Evolutionary conservation across 2,329 filamentous ascomycete genomes (phyloP).

Genomic region (Stylonectria norvegica): DNA sequence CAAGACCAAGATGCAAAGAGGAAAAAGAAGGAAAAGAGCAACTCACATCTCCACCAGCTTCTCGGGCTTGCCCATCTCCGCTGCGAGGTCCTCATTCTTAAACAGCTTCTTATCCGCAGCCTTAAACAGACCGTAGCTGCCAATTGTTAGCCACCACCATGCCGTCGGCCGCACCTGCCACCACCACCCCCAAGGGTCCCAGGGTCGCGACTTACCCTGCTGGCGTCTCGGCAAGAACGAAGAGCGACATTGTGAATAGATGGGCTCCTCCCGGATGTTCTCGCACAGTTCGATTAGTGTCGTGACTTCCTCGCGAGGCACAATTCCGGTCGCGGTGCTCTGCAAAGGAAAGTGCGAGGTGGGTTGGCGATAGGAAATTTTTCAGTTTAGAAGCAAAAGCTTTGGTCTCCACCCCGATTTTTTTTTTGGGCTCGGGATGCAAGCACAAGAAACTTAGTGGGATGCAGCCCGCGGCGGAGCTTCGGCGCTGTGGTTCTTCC

Average conservation of each 20-base stretch:
- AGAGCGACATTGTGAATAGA: slow-evolving; percentile 69
- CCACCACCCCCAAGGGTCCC: slow-evolving; percentile 9
- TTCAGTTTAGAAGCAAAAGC: slow-evolving; percentile 34
- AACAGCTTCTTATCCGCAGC: slow-evolving; percentile 97
- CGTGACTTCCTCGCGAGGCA: slow-evolving; percentile 35
- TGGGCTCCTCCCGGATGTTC: slow-evolving; percentile 29
- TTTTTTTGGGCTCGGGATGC: slow-evolving; percentile 33
- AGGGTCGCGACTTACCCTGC: slow-evolving; percentile 57
- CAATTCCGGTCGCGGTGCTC: slow-evolving; percentile 37
- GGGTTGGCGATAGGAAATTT: slow-evolving; percentile 40
- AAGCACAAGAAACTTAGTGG: slow-evolving; percentile 28
- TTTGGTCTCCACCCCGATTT: slow-evolving; percentile 37
- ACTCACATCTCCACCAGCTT: slow-evolving; percentile 82
- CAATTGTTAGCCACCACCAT: slow-evolving; percentile 29
- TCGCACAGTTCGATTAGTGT: slow-evolving; percentile 31
- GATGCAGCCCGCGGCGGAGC: slow-evolving; percentile 20
- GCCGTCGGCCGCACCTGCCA: slow-evolving; percentile 8
- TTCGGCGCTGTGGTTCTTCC: slow-evolving; percentile 28
- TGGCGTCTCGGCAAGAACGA: slow-evolving; percentile 90
- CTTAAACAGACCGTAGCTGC: slow-evolving; percentile 96
- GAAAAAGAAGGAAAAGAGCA: no score
- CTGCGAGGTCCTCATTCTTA: slow-evolving; percentile 75
- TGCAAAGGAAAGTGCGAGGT: slow-evolving; percentile 33
- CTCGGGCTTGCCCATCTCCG: slow-evolving; percentile 75
- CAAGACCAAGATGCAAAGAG: no score